A percentile compares a stretch with the other conserved stretches of the same genome.
Evolutionary conservation across 805 yeast genomes (phyloP).

Genomic region (Hanseniaspora occidentalis): DNA sequence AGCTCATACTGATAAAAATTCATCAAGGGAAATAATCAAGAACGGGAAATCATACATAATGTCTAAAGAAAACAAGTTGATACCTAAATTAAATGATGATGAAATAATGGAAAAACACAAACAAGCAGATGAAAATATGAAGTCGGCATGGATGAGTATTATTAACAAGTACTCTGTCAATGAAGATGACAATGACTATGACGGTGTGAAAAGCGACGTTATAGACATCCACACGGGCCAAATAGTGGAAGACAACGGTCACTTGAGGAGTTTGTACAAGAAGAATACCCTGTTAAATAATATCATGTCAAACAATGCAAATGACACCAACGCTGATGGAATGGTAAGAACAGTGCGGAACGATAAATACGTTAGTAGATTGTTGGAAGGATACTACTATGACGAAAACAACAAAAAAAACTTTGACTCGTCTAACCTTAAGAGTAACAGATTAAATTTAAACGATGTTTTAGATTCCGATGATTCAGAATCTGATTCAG

Average conservation of each 20-base stretch:
- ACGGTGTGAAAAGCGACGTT: slow-evolving; percentile 45
- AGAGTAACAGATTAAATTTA: no score
- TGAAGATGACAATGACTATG: slow-evolving; percentile 33
- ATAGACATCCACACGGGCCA: slow-evolving; percentile 55
- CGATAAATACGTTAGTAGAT: not conserved
- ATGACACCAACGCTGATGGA: no score
- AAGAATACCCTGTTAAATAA: no score
- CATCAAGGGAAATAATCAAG: slow-evolving; percentile 1
- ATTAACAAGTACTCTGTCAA: slow-evolving; percentile 32
- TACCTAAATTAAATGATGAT: slow-evolving; percentile 23
- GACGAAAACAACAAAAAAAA: not conserved
- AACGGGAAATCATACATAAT: slow-evolving; percentile 17
- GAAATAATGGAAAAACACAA: slow-evolving; percentile 23
- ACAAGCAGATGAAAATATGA: slow-evolving; percentile 25
- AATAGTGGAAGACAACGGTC: slow-evolving; percentile 57
- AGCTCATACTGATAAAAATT: not conserved
- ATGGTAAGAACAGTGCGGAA: not conserved
- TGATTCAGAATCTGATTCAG: not conserved
- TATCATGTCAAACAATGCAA: no score
- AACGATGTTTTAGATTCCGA: no score
- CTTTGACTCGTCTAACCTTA: no score
- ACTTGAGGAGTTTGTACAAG: slow-evolving; percentile 23
- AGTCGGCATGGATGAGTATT: slow-evolving; percentile 37
- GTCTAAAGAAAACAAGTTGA: slow-evolving; percentile 21
- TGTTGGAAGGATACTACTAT: not conserved